Base-by-base conservation (phyloP, 768 basidiomycete genomes). In the Cubamyces sp. region DNA sequence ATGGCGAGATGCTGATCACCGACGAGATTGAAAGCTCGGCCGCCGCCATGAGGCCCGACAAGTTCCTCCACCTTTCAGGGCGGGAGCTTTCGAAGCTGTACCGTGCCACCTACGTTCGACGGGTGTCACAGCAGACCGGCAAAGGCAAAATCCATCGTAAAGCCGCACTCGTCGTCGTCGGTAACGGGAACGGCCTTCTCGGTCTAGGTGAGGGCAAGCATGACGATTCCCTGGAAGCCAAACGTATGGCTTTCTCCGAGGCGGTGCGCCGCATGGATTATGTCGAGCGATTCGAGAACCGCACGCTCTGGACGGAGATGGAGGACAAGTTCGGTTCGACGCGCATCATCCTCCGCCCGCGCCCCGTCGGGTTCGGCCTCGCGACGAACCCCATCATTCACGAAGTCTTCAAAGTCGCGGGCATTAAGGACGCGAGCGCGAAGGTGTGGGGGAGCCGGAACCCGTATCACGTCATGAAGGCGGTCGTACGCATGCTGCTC, bases 381-480 rank as follows among this genome's bases (percentile, higher is more conserved):
- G 82, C 88, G 60, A 93, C 92, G 71, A 94, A 96, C 69, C 95
- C 94, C 1, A 84, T 87, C 70, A 77, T 99, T 55, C 95, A 99
- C 74, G 85, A 88, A 70, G 83, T 99, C 43, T 82, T 96, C 70
- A 91, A 92, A 66, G 94, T 95, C 0, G 96, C 95, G 0, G 97
- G 96, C 12, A 91, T 99, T 77, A 91, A 93, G 74, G 96, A 99
- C 76, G 82, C 92, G 45, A 94, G 92, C 67, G 96, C 92, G 30
- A 98, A 97, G 76, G 91, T 98, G 19, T 92, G 92, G 86, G 95
- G 96, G 16, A 95, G 92, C 70, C 80, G 91, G 66, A 98, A 96
- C 75, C 85, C 83, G 40, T 79, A 91, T 66, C 86, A 90, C 74
- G 92, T 96, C 43, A 85, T 96, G 79, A 96, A 97, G 77, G 87